Evolutionary conservation across 2,329 filamentous ascomycete genomes (phyloP), one percentile per base, ranked within the genome.

Genomic region (Aspergillus sp.): DNA sequence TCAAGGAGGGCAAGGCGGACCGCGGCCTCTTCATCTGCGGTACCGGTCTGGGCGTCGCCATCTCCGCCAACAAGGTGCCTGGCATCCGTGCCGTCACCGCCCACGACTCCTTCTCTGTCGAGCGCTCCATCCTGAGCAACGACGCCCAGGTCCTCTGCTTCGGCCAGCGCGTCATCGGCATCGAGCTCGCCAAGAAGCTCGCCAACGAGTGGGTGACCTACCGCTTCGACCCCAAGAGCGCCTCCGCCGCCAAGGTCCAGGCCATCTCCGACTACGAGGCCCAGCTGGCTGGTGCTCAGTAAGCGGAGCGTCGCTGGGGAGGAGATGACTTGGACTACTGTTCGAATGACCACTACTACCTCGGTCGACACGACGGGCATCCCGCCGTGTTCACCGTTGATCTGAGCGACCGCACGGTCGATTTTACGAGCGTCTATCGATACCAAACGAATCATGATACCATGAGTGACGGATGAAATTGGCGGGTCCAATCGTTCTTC

Each of bases 121-220:
- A 95, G 79, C 77, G 89, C 46, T 85, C 87, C 17, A 82, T 95
- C 10, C 74, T 93, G 64, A 90, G 87, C 75, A 95, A 95, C 71
- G 86, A 95, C 68, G 89, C 89, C 3, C 90, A 95, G 74, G 89
- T 95, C 30, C 75, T 95, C 56, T 95, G 90, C 69, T 86, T 95
- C 79, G 90, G 90, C 0, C 87, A 95, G 80, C 77, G 90, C 19
- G 90, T 95, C 0, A 82, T 95, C 42, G 90, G 90, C 0, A 69
- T 94, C 45, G 90, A 95, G 75, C 73, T 95, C 40, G 90, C 90
- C 41, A 82, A 89, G 62, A 79, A 89, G 64, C 69, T 95, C 61
- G 89, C 85, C 0, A 85, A 80, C 68, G 90, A 95, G 77, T 95
- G 89, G 89, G 69, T 95, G 32, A 87, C 83, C n/a, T 92, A 94